phyloP scores from a whole-genome alignment of 345 rosid genomes.

The Ricinus communis region DNA sequence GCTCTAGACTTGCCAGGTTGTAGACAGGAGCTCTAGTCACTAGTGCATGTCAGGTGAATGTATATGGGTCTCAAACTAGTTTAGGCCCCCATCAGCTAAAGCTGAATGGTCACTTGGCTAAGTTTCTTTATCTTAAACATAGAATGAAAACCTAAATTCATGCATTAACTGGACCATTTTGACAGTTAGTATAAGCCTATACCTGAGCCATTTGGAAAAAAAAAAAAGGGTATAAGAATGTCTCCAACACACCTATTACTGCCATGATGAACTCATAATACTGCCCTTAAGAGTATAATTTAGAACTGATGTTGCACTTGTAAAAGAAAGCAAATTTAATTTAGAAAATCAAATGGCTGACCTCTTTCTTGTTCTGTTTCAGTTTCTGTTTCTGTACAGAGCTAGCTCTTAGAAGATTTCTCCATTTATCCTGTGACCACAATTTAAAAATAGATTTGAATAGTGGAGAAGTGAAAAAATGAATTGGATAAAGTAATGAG shows the following conservation, averaged over 20 bases:
- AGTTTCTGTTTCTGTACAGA: conserved; percentile 27
- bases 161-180: neutral
- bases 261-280: neutral
- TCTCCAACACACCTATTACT: neutral
- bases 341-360: conserved; percentile 27
- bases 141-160: neutral
- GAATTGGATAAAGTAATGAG: conserved; percentile 8
- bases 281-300: neutral
- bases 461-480: conserved; percentile 13
- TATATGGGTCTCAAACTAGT: too few relatives aligned
- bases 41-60: too few relatives aligned
- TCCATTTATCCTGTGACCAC: conserved; percentile 82
- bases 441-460: conserved; percentile 15
- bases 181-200: neutral
- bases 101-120: too few relatives aligned
- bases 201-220: neutral
- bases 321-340: too few relatives aligned
- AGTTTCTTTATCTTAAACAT: neutral
- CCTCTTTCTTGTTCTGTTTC: conserved; percentile 48
- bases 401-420: conserved; percentile 80
- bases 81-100: too few relatives aligned
- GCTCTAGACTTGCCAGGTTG: too few relatives aligned
- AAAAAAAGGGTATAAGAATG: neutral
- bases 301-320: neutral
- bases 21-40: too few relatives aligned